These are phyloP conservation scores for Digitaria exilis DNA, from an alignment of 202 grass and related monocot genomes.

Conservation along the genomic window DNA sequence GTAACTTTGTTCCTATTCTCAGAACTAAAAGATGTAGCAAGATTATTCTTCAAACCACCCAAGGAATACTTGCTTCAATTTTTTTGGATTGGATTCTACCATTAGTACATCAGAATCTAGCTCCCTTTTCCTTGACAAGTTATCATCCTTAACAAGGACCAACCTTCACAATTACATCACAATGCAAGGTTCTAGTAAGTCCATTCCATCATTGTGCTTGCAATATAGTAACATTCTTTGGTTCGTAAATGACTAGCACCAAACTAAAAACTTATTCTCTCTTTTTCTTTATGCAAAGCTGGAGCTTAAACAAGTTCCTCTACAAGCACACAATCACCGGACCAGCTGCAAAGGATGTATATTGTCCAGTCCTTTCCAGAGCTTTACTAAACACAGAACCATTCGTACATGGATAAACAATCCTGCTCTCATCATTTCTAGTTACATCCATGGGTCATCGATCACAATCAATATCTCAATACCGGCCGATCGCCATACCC, in stretches of 20 bases:
- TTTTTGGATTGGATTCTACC: conserved; percentile 10
- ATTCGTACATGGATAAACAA: conserved; percentile 48
- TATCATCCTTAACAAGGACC: background rate
- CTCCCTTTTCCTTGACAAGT: background rate
- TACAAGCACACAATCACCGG: conserved; percentile 41
- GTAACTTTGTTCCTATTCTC: conserved; percentile 22
- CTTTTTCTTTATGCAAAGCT: conserved; percentile 49
- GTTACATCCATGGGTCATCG: conserved; percentile 27
- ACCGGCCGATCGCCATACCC: background rate
- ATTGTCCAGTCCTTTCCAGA: conserved; percentile 36
- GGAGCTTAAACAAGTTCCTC: conserved; percentile 37
- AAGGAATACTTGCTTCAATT: background rate
- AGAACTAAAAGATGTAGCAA: background rate
- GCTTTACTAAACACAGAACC: conserved; percentile 33
- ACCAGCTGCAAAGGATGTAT: conserved; percentile 28
- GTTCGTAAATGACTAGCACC: conserved; percentile 38
- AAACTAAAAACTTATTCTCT: conserved; percentile 43
- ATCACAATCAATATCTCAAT: conserved; percentile 29
- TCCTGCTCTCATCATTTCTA: conserved; percentile 29
- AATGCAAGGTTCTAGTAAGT: conserved; percentile 30
- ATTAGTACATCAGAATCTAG: conserved; percentile 16
- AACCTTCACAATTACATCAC: background rate
- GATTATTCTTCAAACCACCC: background rate
- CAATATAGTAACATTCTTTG: conserved; percentile 14
- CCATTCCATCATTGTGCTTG: background rate